Evolutionary conservation across 306 rosid species (phyloP).

Genomic region (Datisca glomerata): DNA sequence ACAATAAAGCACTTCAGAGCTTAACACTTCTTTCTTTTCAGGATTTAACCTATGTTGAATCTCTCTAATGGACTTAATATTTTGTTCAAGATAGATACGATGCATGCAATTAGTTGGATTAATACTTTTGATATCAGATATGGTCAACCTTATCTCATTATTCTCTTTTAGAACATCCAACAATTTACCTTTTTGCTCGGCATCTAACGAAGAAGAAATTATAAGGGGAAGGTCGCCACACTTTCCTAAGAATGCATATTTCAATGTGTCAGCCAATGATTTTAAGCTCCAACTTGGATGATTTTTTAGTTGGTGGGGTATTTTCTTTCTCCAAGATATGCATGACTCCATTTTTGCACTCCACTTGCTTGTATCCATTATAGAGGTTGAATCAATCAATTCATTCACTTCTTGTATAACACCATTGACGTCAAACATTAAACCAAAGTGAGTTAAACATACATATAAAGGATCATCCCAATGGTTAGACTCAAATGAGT

Average conservation of each 20-base stretch:
- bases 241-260: background rate
- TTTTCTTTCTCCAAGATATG: background rate
- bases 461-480: background rate
- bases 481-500: background rate
- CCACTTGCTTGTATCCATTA: background rate
- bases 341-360: background rate
- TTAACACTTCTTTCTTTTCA: too few relatives aligned
- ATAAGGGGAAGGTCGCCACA: background rate
- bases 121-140: background rate
- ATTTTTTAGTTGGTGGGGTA: background rate
- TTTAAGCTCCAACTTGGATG: background rate
- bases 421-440: background rate
- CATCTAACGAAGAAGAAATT: background rate
- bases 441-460: background rate
- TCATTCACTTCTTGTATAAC: background rate
- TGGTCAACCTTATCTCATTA: slow-evolving; percentile 1
- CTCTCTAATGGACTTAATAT: too few relatives aligned
- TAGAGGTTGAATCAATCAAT: background rate
- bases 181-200: background rate
- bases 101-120: too few relatives aligned
- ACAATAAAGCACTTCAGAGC: too few relatives aligned
- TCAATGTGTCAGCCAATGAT: background rate
- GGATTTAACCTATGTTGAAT: too few relatives aligned
- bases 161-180: background rate
- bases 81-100: too few relatives aligned